Conservation (phyloP, 345 rosid species). For the Gossypium ekmanianum region DNA sequence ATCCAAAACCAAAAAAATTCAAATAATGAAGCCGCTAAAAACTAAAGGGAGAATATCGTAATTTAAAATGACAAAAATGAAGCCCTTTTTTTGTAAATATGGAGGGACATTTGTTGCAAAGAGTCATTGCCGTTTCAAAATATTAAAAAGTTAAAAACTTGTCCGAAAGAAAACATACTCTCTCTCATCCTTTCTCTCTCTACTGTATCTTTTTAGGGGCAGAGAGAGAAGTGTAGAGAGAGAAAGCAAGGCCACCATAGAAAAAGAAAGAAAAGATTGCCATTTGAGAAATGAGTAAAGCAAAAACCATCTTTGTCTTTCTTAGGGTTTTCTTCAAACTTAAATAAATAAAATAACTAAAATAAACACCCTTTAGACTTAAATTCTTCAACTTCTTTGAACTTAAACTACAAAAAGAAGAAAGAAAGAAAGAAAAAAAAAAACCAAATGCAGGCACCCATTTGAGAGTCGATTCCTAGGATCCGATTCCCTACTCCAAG, state of each 20-base stretch:
- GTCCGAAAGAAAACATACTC: constrained; percentile 35
- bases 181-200: constrained; percentile 34
- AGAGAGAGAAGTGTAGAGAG: constrained; percentile 34
- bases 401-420: background rate
- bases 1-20: background rate
- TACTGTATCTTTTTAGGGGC: constrained; percentile 25
- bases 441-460: constrained; percentile 30
- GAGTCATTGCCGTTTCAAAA: constrained; percentile 19
- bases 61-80: background rate
- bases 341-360: constrained; percentile 7
- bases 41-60: background rate
- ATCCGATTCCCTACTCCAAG: constrained; percentile 35
- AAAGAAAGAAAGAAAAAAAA: constrained; percentile 1
- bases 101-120: background rate
- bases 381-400: constrained; percentile 4
- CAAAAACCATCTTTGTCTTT: constrained; percentile 36
- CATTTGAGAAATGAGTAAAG: constrained; percentile 58
- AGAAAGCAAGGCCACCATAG: constrained; percentile 23
- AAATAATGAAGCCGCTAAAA: constrained; percentile 3
- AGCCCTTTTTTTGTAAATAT: constrained; percentile 8
- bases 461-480: constrained; percentile 29
- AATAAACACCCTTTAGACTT: constrained; percentile 3
- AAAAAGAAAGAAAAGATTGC: constrained; percentile 23
- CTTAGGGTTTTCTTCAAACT: constrained; percentile 41
- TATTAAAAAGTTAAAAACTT: background rate